Conservation (phyloP, 2,329 filamentous ascomycete species). For the Cyphellophora europaea region DNA sequence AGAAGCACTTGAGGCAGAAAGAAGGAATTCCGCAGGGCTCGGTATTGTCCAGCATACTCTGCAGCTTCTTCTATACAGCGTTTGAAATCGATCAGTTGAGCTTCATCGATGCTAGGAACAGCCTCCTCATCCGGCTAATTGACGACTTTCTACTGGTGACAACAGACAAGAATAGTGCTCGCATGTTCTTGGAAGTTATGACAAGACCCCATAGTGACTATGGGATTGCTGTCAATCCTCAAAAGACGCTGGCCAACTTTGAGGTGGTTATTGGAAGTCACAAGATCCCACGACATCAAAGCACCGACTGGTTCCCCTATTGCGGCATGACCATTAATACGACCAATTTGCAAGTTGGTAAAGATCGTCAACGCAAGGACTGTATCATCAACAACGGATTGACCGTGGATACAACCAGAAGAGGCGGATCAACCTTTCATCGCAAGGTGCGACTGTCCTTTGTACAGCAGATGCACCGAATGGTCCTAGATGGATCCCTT, state of each 20-base stretch:
- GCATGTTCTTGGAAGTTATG: conserved; percentile 69
- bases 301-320: conserved; percentile 63
- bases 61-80: conserved; percentile 92
- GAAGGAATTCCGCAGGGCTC: conserved; percentile 89
- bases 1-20: conserved; percentile 79
- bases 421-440: conserved; percentile 68
- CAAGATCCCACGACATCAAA: conserved; percentile 41
- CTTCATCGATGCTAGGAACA: conserved; percentile 51
- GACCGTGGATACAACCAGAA: conserved; percentile 65
- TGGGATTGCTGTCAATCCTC: conserved; percentile 65
- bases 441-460: conserved; percentile 67
- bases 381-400: conserved; percentile 56
- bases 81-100: conserved; percentile 61
- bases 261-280: conserved; percentile 48
- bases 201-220: conserved; percentile 68
- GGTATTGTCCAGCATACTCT: conserved; percentile 73
- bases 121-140: conserved; percentile 69
- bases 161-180: conserved; percentile 55
- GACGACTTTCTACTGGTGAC: conserved; percentile 93
- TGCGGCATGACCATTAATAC: conserved; percentile 75
- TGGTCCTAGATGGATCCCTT: conserved; percentile 72
- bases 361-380: conserved; percentile 53
- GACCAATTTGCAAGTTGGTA: conserved; percentile 62
- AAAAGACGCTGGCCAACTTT: conserved; percentile 83
- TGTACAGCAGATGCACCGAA: conserved; percentile 74